Percentiles rank a stretch among this genome's conserved stretches.
Conservation (phyloP, 176 grass and related monocot genomes). For the Alopecurus myosuroides region DNA sequence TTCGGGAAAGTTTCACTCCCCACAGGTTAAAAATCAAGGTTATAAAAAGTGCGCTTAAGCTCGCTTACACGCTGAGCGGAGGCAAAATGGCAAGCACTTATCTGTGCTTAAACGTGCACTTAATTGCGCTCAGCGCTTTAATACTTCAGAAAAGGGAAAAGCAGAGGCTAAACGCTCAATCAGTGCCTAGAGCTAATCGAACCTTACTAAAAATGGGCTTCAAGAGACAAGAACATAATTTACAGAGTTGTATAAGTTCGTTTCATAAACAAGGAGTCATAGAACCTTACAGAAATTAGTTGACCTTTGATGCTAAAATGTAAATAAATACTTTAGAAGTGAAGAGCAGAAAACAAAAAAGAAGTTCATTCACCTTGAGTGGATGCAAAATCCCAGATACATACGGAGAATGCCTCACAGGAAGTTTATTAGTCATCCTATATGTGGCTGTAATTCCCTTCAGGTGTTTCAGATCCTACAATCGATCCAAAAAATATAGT, state of each 20-base stretch:
- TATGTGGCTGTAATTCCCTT: constrained; percentile 96
- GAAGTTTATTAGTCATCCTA: constrained; percentile 97
- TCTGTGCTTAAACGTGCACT: no score
- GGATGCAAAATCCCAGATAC: constrained; percentile 87
- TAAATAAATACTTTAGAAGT: constrained; percentile 4
- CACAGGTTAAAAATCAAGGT: background rate
- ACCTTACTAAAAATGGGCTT: background rate
- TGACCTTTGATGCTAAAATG: background rate
- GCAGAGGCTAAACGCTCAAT: no score
- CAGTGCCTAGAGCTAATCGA: no score
- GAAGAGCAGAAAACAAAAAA: constrained; percentile 17
- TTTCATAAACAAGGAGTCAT: background rate
- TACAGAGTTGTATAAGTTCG: background rate
- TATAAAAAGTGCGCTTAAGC: no score
- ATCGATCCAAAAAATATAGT: constrained; percentile 4
- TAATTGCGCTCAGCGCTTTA: no score
- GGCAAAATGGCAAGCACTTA: no score
- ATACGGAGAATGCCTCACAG: constrained; percentile 91
- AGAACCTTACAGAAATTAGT: background rate
- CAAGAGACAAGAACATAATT: background rate
- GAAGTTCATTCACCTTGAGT: constrained; percentile 67
- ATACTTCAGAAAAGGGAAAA: no score
- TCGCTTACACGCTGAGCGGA: no score
- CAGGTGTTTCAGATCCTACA: constrained; percentile 86
- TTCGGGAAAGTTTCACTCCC: background rate